Percentiles rank a stretch among this genome's conserved stretches.
Conservation (phyloP, 768 basidiomycete genomes). For the Boletus huronensis region DNA sequence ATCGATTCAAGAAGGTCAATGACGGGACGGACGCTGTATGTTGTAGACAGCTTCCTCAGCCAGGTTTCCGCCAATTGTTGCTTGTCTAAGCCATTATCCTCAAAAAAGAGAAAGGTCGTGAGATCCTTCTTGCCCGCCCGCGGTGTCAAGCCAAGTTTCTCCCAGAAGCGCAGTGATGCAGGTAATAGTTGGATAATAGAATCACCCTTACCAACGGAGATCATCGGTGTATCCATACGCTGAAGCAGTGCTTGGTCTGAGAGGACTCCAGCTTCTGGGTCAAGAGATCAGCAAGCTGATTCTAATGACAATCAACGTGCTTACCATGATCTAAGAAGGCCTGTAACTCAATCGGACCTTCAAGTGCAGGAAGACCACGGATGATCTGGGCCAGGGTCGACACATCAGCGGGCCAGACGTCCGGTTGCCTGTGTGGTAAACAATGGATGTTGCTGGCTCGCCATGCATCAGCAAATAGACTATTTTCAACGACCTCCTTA, state of each 20-base stretch:
- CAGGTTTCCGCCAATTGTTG: constrained; percentile 52
- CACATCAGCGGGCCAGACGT: constrained; percentile 61
- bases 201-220: constrained; percentile 66
- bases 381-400: constrained; percentile 40
- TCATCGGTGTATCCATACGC: constrained; percentile 49
- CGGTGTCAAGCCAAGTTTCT: constrained; percentile 74
- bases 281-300: neutral
- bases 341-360: constrained; percentile 42
- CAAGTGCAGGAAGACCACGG: constrained; percentile 32
- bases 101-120: constrained; percentile 63
- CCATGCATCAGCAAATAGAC: constrained; percentile 67
- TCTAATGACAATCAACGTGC: constrained; percentile 3
- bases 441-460: constrained; percentile 35
- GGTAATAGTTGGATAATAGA: constrained; percentile 67
- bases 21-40: constrained; percentile 53
- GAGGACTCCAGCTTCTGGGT: neutral
- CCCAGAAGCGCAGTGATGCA: constrained; percentile 78
- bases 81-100: constrained; percentile 52
- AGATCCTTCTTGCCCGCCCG: constrained; percentile 70
- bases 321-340: constrained; percentile 42
- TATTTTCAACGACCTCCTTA: constrained; percentile 71
- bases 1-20: neutral
- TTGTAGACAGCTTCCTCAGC: constrained; percentile 49
- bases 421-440: constrained; percentile 20
- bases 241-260: constrained; percentile 20